Evolutionary conservation across 768 basidiomycete species (phyloP), one percentile per base, ranked within the genome.

Genomic region (Mrakia blollopis): DNA sequence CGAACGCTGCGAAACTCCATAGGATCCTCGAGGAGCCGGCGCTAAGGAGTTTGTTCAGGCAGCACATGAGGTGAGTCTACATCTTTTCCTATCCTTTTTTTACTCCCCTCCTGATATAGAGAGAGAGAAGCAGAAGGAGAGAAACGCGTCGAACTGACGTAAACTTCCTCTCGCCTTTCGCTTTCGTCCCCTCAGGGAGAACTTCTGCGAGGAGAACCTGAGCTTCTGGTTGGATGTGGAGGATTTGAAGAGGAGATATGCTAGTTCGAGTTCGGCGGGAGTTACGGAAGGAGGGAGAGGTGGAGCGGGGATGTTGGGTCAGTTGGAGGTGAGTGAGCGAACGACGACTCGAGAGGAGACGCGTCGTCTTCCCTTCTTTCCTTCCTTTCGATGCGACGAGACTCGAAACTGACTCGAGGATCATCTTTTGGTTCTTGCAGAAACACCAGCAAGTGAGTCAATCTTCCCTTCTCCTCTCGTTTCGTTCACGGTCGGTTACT

Each of bases 201-300:
- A 97, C 83, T 98, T 97, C 83, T 98, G 93, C 85, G 97, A 99
- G 82, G 97, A 99, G 86, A 99, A 99, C 83, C 85, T 99, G 79
- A 90, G 91, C 63, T 99, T 98, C 85, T 99, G 94, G 92, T 83
- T 98, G 74, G 97, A 99, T 81, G 95, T 98, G 3, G 88, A 93
- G 83, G 97, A 99, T 83, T 96, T 99, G 86, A 94, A 94, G 85
- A 89, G 91, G 81, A 91, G 94, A 82, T 99, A 98, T 85, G 90
- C 89, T 81, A 70, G 74, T 32, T 73, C 28, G 30, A 21, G 70
- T 54, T 30, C 62, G 47, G 68, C 39, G 32, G 50, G 32, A 21
- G 72, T 50, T 5, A 23, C 52, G 35, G 72, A n/a, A 21, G 60
- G 39, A 60, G 50, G 11, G 25, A 41, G 39, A 11, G 68, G n/a